These are phyloP conservation scores for Celoporthe dispersa DNA, from an alignment of 2,329 filamentous ascomycete species.

Conservation along the genomic window DNA sequence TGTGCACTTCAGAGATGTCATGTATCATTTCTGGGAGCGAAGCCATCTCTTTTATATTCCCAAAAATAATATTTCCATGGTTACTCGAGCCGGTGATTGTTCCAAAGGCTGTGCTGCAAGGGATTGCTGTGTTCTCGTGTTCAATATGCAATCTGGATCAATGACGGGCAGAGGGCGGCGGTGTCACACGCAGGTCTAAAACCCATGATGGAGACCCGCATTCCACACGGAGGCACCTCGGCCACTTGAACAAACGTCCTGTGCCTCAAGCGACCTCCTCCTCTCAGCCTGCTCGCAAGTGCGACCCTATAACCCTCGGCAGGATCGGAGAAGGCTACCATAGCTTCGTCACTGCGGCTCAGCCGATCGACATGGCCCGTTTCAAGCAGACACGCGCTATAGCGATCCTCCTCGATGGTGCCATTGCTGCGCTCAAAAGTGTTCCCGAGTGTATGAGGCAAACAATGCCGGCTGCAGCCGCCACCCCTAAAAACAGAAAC, in stretches of 20 bases:
- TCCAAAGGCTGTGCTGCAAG: neutral
- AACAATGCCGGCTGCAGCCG: neutral
- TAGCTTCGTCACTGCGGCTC: neutral
- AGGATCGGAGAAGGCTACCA: neutral
- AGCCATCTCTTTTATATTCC: neutral
- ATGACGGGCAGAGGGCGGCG: neutral
- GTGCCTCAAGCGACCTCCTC: too few relatives aligned
- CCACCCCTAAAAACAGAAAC: neutral
- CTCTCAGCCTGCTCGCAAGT: neutral
- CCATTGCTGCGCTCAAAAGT: neutral
- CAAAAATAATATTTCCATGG: neutral
- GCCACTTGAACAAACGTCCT: neutral
- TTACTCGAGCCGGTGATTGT: neutral
- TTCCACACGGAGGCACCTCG: neutral
- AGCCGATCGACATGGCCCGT: neutral
- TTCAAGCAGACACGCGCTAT: neutral
- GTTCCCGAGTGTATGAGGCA: neutral
- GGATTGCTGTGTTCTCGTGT: neutral
- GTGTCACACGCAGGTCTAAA: neutral
- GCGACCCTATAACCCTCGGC: neutral
- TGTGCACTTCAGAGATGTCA: neutral
- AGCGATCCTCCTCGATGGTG: neutral
- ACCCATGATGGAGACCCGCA: neutral
- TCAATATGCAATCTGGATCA: neutral
- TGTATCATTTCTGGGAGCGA: neutral